phyloP scores from a whole-genome alignment of 345 rosid genomes.

The Eutrema yunnanense region DNA sequence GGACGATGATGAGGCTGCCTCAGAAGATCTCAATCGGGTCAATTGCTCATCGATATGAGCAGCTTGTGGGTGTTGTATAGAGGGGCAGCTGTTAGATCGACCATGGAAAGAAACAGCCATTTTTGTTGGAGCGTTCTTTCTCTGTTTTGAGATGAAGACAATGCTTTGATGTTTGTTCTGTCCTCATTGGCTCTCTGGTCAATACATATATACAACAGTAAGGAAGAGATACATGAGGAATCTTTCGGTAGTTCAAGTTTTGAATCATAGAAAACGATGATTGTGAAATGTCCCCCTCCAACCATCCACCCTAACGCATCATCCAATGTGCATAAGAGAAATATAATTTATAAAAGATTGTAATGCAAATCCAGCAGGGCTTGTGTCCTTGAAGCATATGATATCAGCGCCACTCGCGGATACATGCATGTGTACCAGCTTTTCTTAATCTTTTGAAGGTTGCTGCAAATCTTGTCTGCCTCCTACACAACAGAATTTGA shows the following conservation, averaged over 20 bases:
- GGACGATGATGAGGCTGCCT: constrained; percentile 26
- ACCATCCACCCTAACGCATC: neutral
- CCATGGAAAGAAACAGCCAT: constrained; percentile 40
- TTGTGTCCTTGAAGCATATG: neutral
- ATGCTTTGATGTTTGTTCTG: constrained; percentile 11
- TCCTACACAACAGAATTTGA: constrained; percentile 8
- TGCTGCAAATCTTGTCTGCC: constrained; percentile 8
- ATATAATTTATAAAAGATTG: neutral
- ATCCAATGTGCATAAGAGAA: neutral
- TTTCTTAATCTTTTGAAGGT: neutral
- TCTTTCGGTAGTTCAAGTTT: neutral
- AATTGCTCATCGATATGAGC: constrained; percentile 35
- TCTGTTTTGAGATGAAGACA: constrained; percentile 1
- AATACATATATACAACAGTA: neutral
- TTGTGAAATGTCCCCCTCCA: constrained; percentile 18
- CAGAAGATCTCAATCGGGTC: constrained; percentile 28
- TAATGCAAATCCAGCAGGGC: neutral
- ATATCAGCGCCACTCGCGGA: neutral
- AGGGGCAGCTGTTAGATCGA: constrained; percentile 46
- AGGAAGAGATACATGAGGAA: neutral
- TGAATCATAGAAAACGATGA: constrained; percentile 1
- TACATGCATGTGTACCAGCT: constrained; percentile 5
- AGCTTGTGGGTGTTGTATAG: constrained; percentile 35
- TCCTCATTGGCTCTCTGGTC: neutral
- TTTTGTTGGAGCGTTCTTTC: constrained; percentile 15